Evolutionary conservation across 2,329 filamentous ascomycete species (phyloP).

Genomic region (Scedosporium aurantiacum): DNA sequence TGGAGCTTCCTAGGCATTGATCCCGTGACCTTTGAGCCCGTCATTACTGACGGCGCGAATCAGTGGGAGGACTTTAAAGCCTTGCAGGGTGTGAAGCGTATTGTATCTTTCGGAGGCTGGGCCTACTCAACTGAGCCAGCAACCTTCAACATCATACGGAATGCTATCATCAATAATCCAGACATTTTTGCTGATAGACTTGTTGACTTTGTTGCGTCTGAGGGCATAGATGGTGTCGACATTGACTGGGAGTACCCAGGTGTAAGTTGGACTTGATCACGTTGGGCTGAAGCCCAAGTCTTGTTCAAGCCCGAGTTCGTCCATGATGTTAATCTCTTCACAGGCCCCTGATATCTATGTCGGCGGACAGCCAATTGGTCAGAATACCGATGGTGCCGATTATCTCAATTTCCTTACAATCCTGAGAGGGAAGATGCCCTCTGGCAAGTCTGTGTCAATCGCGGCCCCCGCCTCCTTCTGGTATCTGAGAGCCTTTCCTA

Average conservation of each 20-base stretch:
- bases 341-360: slow-evolving; percentile 11
- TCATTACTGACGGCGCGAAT: slow-evolving; percentile 13
- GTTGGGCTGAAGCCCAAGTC: not conserved
- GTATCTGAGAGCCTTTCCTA: slow-evolving; percentile 25
- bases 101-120: slow-evolving; percentile 31
- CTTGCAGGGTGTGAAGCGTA: slow-evolving; percentile 15
- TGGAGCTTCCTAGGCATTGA: slow-evolving; percentile 19
- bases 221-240: slow-evolving; percentile 18
- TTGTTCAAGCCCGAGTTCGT: not conserved
- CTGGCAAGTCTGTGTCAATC: too few relatives aligned
- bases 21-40: slow-evolving; percentile 10
- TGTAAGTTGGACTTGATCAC: not conserved
- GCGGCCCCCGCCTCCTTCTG: slow-evolving; percentile 26
- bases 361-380: slow-evolving; percentile 10
- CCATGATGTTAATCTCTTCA: slow-evolving; percentile 14
- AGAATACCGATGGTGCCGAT: slow-evolving; percentile 15
- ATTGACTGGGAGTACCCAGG: slow-evolving; percentile 26
- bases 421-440: slow-evolving; percentile 13
- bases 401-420: slow-evolving; percentile 19
- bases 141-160: slow-evolving; percentile 22
- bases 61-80: slow-evolving; percentile 17
- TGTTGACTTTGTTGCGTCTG: slow-evolving; percentile 20
- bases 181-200: slow-evolving; percentile 17
- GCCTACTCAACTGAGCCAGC: slow-evolving; percentile 20
- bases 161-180: slow-evolving; percentile 20